These are phyloP conservation scores for Agapanthus africanus DNA, from an alignment of 106 monocot species.

Conservation along the genomic window DNA sequence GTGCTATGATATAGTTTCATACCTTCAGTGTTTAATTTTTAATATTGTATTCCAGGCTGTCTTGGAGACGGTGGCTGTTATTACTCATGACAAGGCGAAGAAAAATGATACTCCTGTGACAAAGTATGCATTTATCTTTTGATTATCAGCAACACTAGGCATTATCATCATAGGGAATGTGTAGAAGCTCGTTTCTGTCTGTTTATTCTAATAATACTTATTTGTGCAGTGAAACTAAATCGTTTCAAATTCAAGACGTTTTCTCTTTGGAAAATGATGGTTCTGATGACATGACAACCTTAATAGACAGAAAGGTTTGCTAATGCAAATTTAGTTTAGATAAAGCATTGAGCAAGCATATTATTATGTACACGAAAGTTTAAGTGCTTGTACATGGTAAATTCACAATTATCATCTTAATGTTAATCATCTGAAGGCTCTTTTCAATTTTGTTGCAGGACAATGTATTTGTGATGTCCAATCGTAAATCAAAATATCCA, in stretches of 20 bases:
- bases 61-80: constrained; percentile 88
- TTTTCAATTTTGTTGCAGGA: constrained; percentile 38
- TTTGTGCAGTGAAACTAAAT: constrained; percentile 52
- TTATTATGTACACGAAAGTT: neutral
- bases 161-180: neutral
- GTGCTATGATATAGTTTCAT: neutral
- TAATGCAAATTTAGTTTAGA: neutral
- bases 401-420: constrained; percentile 2
- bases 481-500: constrained; percentile 94
- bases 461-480: constrained; percentile 95
- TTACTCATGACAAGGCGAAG: constrained; percentile 82
- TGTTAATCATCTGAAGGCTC: neutral
- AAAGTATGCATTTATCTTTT: constrained; percentile 54
- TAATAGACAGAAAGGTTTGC: constrained; percentile 88
- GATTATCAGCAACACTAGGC: neutral
- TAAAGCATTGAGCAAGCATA: neutral
- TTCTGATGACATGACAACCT: constrained; percentile 82
- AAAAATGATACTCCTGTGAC: constrained; percentile 61
- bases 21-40: neutral
- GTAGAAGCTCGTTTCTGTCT: constrained; percentile 1
- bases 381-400: neutral
- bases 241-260: constrained; percentile 83
- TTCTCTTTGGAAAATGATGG: constrained; percentile 70
- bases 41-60: constrained; percentile 46
- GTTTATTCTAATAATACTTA: neutral